Base-by-base conservation (phyloP, 78 protist genomes). In the Ministeria vibrans region DNA sequence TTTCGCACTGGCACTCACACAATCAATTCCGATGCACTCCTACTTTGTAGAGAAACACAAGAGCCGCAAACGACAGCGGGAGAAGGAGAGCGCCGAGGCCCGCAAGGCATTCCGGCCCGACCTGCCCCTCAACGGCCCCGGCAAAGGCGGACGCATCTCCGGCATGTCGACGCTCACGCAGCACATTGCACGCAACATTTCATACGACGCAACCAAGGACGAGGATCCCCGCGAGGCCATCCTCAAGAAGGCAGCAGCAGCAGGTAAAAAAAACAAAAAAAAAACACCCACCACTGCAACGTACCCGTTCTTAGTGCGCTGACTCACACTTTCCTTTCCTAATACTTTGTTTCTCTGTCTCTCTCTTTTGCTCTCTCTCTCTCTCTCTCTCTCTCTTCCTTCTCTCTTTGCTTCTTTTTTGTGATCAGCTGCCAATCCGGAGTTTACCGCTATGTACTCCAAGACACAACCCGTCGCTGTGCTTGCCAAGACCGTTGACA, bases 201-300 rank as follows among this genome's bases (percentile, higher is more conserved):
- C 38, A 59, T 59, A 77, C 72, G 81, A 77, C 66, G 28, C 23
- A 6, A 20, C 43, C 49, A 32, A 71, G n/a, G 81, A 77, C 15
- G 77, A 45, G 51, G 81, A 77, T 39, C 81, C 81, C 15, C 62
- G 81, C 27, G 81, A 77, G 43, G 81, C 81, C 75, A 45, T 77
- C 44, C n/a, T 77, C 55, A 20, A 38, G 23, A 20, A 28, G 6
- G 81, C 81, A 20, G 7, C 53, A 34, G 71, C 9, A 11, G 69
- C 71, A 7, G 77, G n/a, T n/a, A n/a, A n/a, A n/a, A n/a, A n/a
- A n/a, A n/a, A n/a, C n/a, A n/a, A n/a, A n/a, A n/a, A n/a, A n/a
- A n/a, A n/a, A n/a, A n/a, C n/a, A n/a, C n/a, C n/a, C n/a, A n/a
- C n/a, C n/a, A n/a, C n/a, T n/a, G n/a, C n/a, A n/a, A n/a, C n/a